phyloP scores from a whole-genome alignment of 176 grass and related monocot genomes.

The Zea mays region Zm-B73-REFERENCE-NAM-5.0 NC_050098.1:151375501-151376000 shows the following conservation, averaged over 20 bases:
- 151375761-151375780: neutral
- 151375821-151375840: constrained; percentile 48
- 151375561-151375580: too few relatives aligned
- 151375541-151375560: too few relatives aligned
- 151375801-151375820: constrained; percentile 8
- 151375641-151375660: too few relatives aligned
- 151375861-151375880: constrained; percentile 84
- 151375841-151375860: constrained; percentile 68
- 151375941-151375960: constrained; percentile 30
- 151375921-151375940: constrained; percentile 30
- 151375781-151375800: neutral
- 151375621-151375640: too few relatives aligned
- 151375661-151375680: too few relatives aligned
- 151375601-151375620: too few relatives aligned
- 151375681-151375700: too few relatives aligned
- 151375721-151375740: too few relatives aligned
- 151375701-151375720: too few relatives aligned
- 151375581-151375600: too few relatives aligned
- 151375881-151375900: constrained; percentile 62
- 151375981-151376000: constrained; percentile 29
- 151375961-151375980: constrained; percentile 29
- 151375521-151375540: too few relatives aligned
- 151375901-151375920: constrained; percentile 70
- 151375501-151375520: too few relatives aligned
- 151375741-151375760: neutral